Conservation (phyloP, 2,329 filamentous ascomycete genomes). For the Cylindrodendrum hubeiense region DNA sequence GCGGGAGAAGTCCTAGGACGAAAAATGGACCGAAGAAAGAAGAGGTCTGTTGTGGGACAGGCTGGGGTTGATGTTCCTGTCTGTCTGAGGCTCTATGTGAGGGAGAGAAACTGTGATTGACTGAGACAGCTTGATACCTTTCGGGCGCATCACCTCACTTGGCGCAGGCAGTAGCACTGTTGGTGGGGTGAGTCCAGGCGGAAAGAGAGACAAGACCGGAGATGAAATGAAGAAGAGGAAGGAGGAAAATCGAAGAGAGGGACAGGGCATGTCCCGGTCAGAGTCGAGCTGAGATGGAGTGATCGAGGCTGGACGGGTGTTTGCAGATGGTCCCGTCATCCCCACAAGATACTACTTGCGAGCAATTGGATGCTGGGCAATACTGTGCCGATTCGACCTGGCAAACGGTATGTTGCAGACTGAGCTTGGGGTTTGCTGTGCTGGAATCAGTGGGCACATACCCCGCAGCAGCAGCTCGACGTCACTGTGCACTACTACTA, state of each 20-base stretch:
- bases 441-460: background rate
- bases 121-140: slow-evolving; percentile 15
- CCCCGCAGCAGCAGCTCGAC: slow-evolving; percentile 4
- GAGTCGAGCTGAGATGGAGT: slow-evolving; percentile 7
- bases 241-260: background rate
- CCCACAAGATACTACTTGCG: slow-evolving; percentile 18
- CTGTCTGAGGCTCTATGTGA: slow-evolving; percentile 20
- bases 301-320: slow-evolving; percentile 12
- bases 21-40: background rate
- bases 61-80: background rate
- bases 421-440: background rate
- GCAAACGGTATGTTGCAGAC: slow-evolving; percentile 6
- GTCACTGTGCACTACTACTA: background rate
- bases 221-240: background rate
- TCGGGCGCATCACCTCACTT: slow-evolving; percentile 18
- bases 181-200: background rate
- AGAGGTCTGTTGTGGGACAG: background rate
- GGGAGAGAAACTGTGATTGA: slow-evolving; percentile 18
- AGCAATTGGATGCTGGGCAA: slow-evolving; percentile 12
- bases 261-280: background rate
- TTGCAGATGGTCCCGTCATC: slow-evolving; percentile 25
- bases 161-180: background rate
- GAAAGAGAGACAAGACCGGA: background rate
- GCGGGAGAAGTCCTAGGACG: background rate
- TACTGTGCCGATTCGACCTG: slow-evolving; percentile 10